A percentile compares a stretch with the other conserved stretches of the same genome.
Evolutionary conservation across 2,329 filamentous ascomycete genomes (phyloP).

Genomic region (Herpotrichia juniperi): DNA sequence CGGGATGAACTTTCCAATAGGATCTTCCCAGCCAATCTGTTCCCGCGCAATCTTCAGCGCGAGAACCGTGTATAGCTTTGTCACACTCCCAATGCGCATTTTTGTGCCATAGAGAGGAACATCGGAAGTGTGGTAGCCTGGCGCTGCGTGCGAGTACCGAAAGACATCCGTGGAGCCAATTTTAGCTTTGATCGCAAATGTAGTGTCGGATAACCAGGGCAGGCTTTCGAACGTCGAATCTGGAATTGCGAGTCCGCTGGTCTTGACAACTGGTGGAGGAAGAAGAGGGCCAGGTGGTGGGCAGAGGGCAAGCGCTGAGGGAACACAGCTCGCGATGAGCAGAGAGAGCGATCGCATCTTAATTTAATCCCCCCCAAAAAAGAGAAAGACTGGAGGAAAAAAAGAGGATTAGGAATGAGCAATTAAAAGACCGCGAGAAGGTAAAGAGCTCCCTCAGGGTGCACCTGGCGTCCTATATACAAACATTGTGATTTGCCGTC

Average conservation of each 20-base stretch:
- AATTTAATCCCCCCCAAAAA: not conserved
- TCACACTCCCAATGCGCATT: slow-evolving; percentile 29
- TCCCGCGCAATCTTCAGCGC: slow-evolving; percentile 25
- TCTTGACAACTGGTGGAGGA: slow-evolving; percentile 20
- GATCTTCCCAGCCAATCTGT: slow-evolving; percentile 27
- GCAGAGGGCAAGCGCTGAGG: slow-evolving; percentile 14
- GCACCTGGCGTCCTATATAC: not conserved
- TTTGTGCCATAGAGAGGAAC: slow-evolving; percentile 22
- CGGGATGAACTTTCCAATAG: slow-evolving; percentile 30
- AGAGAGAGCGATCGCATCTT: not conserved
- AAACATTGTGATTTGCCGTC: not conserved
- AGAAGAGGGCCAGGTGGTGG: slow-evolving; percentile 29
- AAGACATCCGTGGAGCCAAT: slow-evolving; percentile 23
- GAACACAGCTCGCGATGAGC: not conserved
- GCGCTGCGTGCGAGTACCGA: slow-evolving; percentile 17
- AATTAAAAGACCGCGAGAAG: not conserved
- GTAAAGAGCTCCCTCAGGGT: not conserved
- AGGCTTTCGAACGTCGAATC: not conserved
- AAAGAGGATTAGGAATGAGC: not conserved
- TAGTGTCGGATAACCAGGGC: slow-evolving; percentile 18
- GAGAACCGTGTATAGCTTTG: slow-evolving; percentile 33
- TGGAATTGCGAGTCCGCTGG: slow-evolving; percentile 6
- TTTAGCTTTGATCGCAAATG: slow-evolving; percentile 28
- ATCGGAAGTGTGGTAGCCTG: slow-evolving; percentile 14
- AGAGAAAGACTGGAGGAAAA: not conserved